phyloP scores from a whole-genome alignment of 2,329 filamentous ascomycete genomes.

The Teratosphaeria destructans region DNA sequence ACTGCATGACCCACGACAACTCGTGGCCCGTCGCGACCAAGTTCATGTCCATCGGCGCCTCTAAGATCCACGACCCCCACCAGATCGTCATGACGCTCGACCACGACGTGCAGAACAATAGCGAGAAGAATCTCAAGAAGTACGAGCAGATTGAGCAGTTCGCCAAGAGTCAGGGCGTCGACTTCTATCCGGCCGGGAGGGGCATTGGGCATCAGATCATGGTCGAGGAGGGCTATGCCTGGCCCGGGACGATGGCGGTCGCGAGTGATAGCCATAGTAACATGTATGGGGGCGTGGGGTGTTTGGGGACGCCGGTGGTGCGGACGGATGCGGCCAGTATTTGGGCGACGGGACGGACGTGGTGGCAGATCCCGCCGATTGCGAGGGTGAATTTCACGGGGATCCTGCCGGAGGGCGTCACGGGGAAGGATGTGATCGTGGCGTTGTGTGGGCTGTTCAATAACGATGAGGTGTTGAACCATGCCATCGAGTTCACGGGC shows the following conservation, averaged over 20 bases:
- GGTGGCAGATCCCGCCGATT: slow-evolving; percentile 82
- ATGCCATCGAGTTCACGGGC: slow-evolving; percentile 79
- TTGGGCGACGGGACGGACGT: slow-evolving; percentile 72
- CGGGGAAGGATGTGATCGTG: slow-evolving; percentile 89
- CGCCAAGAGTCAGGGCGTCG: slow-evolving; percentile 63
- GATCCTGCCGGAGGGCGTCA: slow-evolving; percentile 64
- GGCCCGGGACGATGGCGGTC: slow-evolving; percentile 76
- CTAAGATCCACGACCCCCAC: slow-evolving; percentile 56
- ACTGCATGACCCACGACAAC: slow-evolving; percentile 83
- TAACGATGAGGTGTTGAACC: slow-evolving; percentile 80
- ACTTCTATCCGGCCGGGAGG: slow-evolving; percentile 65
- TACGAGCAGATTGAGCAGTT: slow-evolving; percentile 75
- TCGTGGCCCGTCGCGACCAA: slow-evolving; percentile 65
- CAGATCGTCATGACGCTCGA: slow-evolving; percentile 80
- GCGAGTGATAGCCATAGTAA: slow-evolving; percentile 71
- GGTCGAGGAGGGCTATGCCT: slow-evolving; percentile 75
- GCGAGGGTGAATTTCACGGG: slow-evolving; percentile 72
- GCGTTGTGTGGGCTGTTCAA: slow-evolving; percentile 80
- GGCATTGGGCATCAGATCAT: slow-evolving; percentile 90
- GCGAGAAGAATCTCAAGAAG: slow-evolving; percentile 68
- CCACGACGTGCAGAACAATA: slow-evolving; percentile 81
- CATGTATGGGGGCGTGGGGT: slow-evolving; percentile 72
- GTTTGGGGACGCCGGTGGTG: slow-evolving; percentile 70
- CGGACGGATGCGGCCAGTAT: slow-evolving; percentile 79
- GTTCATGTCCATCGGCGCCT: slow-evolving; percentile 74